Evolutionary conservation across 768 basidiomycete species (phyloP), one percentile per base, ranked within the genome.

Genomic region (Trametes sanguinea): DNA sequence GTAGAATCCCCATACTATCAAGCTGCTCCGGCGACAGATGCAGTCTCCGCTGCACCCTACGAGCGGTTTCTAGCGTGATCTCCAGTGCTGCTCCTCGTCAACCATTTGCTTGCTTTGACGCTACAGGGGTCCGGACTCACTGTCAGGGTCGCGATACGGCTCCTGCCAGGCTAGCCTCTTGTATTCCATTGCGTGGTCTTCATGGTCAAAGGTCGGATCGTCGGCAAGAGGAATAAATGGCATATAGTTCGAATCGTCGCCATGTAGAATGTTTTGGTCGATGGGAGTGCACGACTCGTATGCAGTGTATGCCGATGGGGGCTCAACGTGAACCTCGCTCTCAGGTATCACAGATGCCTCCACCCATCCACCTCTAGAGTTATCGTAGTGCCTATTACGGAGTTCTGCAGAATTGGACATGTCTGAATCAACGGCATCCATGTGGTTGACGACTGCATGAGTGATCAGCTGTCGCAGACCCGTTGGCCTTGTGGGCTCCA

Each of bases 151-250:
- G 35, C 63, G 62, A 57, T 76, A 42, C 1, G 54, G 30, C 13
- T 48, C 63, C 63, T 84, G 79, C 89, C 89, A 90, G 0, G 79
- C 78, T 54, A 85, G 76, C 2, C 69, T 68, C 8, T 67, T 69
- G 69, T 87, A 81, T 4, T 81, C 76, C 13, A 67, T 54, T 2
- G 73, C 66, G 64, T 88, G 81, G 14, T 53, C 66, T 2, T 47
- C 33, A 37, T 70, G 73, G 52, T 83, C 65, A 64, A 90, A 91
- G 0, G 50, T 66, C 2, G 79, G 77, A 46, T 90, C 88, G 66
- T 90, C 87, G 0, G 82, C 77, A 54, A 83, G 83, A 2, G 88
- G 87, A 6, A 88, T 71, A 69, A 88, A 90, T 2, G 78, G 76
- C 77, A 89, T 80, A 22, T 74, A 71, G 61, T 78, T 75, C 6